Evolutionary conservation across 768 basidiomycete genomes (phyloP), one percentile per base, ranked within the genome.

Genomic region (Daedalea quercina): DNA sequence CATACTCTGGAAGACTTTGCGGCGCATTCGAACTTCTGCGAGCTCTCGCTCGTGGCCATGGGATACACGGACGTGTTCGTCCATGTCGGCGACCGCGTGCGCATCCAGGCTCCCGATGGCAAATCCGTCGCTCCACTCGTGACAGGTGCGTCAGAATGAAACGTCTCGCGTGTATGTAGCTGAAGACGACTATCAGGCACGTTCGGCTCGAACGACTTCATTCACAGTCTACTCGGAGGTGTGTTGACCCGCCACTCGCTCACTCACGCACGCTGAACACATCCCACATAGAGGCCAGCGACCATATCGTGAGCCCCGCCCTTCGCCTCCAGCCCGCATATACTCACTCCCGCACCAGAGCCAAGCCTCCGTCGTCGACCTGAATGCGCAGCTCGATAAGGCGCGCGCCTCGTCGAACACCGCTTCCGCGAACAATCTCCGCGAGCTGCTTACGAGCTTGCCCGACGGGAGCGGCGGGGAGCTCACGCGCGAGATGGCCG

Each of bases 1-100:
- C 88, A 90, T 57, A 89, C 86, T 1, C 76, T 89, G 4, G 91
- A 94, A 64, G 91, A 96, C 64, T 94, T 89, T 65, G 72, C 90
- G 2, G 90, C 93, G 0, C 94, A 96, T 65, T 87, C 85, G 51
- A 90, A 95, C 71, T 94, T 89, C 65, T 90, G 87, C 72, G 93
- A 96, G 67, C 74, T 95, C 9, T 75, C 81, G 0, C 78, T 97
- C 12, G 79, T 85, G 33, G 73, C 76, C 0, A 72, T 92, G 71
- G 94, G 94, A 0, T 73, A 93, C 65, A 57, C 66, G 0, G 72
- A 91, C 41, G 84, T 95, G 2, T 97, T 96, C 69, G 67, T 81
- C 25, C 94, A 97, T 60, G 89, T 95, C 28, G 94, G 94, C 3
- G 85, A 90, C 51, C 77, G 80, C 45, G 85, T 85, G 9, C 76